Evolutionary conservation across 2,329 filamentous ascomycete species (phyloP), one percentile per base, ranked within the genome.

Genomic region (Apiospora aurea): DNA sequence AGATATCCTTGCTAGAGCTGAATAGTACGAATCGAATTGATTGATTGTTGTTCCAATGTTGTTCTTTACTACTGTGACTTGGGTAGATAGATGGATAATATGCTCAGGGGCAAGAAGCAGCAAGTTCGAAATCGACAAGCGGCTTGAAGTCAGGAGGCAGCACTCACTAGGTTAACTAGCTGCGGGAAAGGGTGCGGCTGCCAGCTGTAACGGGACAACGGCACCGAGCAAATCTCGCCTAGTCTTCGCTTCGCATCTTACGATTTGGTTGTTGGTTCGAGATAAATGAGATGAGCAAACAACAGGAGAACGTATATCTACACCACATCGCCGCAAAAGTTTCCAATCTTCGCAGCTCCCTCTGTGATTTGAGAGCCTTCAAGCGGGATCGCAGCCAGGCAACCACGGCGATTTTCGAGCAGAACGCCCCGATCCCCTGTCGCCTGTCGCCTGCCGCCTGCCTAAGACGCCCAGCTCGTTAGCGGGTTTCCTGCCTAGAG

Each of bases 401-500:
- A 57, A 21, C 53, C 53, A 34, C 5, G 53, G 26, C 18, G 24
- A 26, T 53, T 18, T 51, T 29, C 16, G 13, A 11, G 24, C 1
- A 4, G 10, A 61, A 38, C 18, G 16, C 18, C 29, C 29, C 53
- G 29, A 16, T 18, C 53, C 53, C 5, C 26, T 7, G 8, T 7
- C 26, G 34, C 8, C n/a, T n/a, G n/a, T n/a, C n/a, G n/a, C 5
- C 26, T 7, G 8, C 2, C 26, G 34, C 8, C 53, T 61, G 53
- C 57, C 57, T 64, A 41, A 18, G 4, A 21, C 29, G 10, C 57
- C 21, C 38, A 38, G 13, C 34, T n/a, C 29, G 41, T 43, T 43
- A 43, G 57, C 57, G 34, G 29, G 18, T 38, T 64, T 57, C 29
- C 34, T 64, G 57, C 57, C 57, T 64, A 64, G 34, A 64, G 57